phyloP scores from a whole-genome alignment of 805 yeast species.

The Groenewaldozyma salmanticensis region DNA sequence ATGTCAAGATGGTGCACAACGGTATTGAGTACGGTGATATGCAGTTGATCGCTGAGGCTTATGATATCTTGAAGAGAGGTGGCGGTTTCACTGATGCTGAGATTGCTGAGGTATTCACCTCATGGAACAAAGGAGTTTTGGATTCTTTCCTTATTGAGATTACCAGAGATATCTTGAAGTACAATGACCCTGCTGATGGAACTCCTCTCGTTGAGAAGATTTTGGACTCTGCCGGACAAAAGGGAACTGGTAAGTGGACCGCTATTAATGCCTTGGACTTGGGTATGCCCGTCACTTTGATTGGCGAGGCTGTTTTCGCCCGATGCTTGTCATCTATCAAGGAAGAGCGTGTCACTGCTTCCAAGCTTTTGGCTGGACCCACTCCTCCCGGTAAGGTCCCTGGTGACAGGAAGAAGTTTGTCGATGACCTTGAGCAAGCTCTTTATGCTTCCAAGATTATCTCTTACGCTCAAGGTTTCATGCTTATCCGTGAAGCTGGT shows the following conservation, averaged over 20 bases:
- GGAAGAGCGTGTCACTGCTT: slow-evolving; percentile 81
- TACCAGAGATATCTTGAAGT: slow-evolving; percentile 88
- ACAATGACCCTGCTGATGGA: slow-evolving; percentile 73
- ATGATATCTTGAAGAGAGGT: slow-evolving; percentile 89
- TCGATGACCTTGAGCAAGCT: slow-evolving; percentile 95
- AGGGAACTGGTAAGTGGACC: slow-evolving; percentile 99
- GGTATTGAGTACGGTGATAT: slow-evolving; percentile 99
- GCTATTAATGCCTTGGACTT: slow-evolving; percentile 95
- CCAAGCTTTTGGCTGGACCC: slow-evolving; percentile 75
- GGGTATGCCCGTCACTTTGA: slow-evolving; percentile 96
- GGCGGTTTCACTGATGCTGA: slow-evolving; percentile 86
- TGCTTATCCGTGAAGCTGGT: slow-evolving; percentile 98
- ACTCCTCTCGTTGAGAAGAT: slow-evolving; percentile 93
- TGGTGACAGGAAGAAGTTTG: slow-evolving; percentile 71
- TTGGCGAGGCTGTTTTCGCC: slow-evolving; percentile 97
- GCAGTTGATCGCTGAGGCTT: slow-evolving; percentile 98
- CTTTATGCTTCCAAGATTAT: slow-evolving; percentile 96
- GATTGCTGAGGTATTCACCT: slow-evolving; percentile 82
- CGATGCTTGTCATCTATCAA: slow-evolving; percentile 93
- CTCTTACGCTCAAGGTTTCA: slow-evolving; percentile 98
- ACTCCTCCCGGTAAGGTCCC: slow-evolving; percentile 44
- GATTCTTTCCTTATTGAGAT: slow-evolving; percentile 96
- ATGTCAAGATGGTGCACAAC: slow-evolving; percentile 98
- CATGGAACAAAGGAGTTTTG: slow-evolving; percentile 95
- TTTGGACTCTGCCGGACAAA: slow-evolving; percentile 95